These are phyloP conservation scores for Geotrichum restrictum DNA, from an alignment of 1,139 yeast species.

Conservation along the genomic window DNA sequence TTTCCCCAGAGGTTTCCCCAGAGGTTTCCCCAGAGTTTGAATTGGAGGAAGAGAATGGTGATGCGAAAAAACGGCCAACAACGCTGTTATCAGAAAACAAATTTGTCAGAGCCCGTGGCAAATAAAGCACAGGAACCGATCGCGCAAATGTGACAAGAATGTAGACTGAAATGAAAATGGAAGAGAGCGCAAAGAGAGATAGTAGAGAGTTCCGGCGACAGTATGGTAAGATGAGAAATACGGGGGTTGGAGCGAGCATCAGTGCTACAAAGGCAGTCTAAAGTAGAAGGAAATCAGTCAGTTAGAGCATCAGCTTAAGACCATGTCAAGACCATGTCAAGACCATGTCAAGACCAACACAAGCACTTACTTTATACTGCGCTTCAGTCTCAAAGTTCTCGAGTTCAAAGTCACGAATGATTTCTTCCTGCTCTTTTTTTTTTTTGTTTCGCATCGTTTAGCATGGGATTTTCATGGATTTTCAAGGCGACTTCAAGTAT, in stretches of 20 bases:
- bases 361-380: constrained; percentile 25
- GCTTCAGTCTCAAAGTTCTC: constrained; percentile 30
- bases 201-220: constrained; percentile 34
- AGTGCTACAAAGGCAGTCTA: constrained; percentile 29
- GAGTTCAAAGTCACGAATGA: constrained; percentile 29
- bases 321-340: no score
- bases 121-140: constrained; percentile 10
- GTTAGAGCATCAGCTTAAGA: no score
- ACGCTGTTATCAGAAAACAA: no score
- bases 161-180: constrained; percentile 31
- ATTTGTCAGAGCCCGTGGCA: no score
- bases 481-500: background rate
- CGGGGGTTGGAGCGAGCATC: constrained; percentile 37
- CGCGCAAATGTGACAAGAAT: constrained; percentile 23
- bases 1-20: no score
- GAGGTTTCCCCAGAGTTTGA: no score
- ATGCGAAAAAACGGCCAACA: no score
- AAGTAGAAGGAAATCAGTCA: background rate
- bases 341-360: background rate
- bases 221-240: constrained; percentile 33
- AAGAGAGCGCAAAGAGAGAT: constrained; percentile 33
- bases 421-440: constrained; percentile 32
- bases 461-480: no score
- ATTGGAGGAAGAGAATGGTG: no score
- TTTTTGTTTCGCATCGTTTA: no score